Evolutionary conservation across 306 rosid species (phyloP), one percentile per base, ranked within the genome.

Genomic region (Dalbergia oliveri): DNA sequence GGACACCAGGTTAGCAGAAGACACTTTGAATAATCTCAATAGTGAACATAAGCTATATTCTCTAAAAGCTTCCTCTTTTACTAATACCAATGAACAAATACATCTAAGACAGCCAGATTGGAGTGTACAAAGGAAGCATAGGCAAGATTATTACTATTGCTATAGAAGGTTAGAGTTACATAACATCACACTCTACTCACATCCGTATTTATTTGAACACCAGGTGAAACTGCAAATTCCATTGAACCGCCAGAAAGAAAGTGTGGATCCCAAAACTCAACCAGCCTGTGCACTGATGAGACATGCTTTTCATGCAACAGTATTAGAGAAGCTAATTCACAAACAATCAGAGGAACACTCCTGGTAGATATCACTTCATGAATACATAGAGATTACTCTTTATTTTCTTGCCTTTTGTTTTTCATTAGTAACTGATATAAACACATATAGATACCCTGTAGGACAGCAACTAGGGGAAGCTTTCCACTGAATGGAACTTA

Each of bases 391-490:
- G 41, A 82, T 51, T 63, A 11, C 5, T 21, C 34, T 47, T 57
- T 41, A 6, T 77, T 62, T 69, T 79, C 74, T 49, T 54, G 65
- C 9, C 65, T 53, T 51, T 8, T 56, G 59, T 69, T 60, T 21
- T 64, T 18, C 59, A 63, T 62, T 18, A 76, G 72, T 79, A 49
- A 73, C 76, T 80, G 18, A 71, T 66, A 57, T 69, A 75, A 67
- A 72, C 60, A 59, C 69, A 50, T 79, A 21, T 77, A 94, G 98
- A 82, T 94, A 81, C 98, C 98, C 19, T 94, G 98, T 77, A 85
- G 96, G 84, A 94, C 98, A 74, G 98, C 98, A 54, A 92, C 86
- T 78, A 91, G 92, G 72, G 97, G 98, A 69, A 94, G 98, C 90
- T 90, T 94, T 84, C 97, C 97, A 19, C 91, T 94, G 59, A 94